Conservation (phyloP, 345 rosid genomes). For the Lagerstroemia speciosa region DNA sequence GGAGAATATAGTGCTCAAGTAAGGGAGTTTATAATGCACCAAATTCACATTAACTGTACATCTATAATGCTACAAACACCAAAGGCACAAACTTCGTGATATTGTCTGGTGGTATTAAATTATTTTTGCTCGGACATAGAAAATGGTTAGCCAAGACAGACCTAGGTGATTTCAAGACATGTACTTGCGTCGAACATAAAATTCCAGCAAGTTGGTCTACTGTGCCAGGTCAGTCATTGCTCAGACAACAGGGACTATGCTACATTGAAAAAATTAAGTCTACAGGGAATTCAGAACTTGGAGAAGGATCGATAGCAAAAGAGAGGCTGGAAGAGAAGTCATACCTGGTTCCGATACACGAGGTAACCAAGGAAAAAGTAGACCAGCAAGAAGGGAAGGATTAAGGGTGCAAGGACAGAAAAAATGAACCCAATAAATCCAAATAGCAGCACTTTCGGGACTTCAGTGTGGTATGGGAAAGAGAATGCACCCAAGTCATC, state of each 20-base stretch:
- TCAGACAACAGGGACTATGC: neutral
- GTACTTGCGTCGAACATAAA: no score
- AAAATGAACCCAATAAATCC: constrained; percentile 82
- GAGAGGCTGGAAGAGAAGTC: neutral
- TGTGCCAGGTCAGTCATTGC: neutral
- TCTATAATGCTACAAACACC: neutral
- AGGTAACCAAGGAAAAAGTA: constrained; percentile 67
- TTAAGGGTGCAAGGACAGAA: constrained; percentile 74
- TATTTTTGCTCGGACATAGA: neutral
- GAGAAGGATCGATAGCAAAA: neutral
- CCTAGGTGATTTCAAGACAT: no score
- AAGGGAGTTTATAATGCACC: neutral
- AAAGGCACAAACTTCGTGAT: neutral
- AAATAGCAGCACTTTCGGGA: constrained; percentile 71
- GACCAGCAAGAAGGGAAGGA: constrained; percentile 63
- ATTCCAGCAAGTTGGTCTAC: no score
- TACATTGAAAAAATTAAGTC: no score
- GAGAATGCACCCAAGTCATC: constrained; percentile 38
- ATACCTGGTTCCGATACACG: constrained; percentile 76
- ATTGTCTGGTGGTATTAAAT: neutral
- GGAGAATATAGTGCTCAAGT: neutral
- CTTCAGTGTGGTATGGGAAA: constrained; percentile 83
- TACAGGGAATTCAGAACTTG: neutral
- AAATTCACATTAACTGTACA: neutral
- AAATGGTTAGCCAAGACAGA: no score